These are phyloP conservation scores for Syncephalis fuscata DNA, from an alignment of 371 early-diverging fungal species.

Conservation along the genomic window DNA sequence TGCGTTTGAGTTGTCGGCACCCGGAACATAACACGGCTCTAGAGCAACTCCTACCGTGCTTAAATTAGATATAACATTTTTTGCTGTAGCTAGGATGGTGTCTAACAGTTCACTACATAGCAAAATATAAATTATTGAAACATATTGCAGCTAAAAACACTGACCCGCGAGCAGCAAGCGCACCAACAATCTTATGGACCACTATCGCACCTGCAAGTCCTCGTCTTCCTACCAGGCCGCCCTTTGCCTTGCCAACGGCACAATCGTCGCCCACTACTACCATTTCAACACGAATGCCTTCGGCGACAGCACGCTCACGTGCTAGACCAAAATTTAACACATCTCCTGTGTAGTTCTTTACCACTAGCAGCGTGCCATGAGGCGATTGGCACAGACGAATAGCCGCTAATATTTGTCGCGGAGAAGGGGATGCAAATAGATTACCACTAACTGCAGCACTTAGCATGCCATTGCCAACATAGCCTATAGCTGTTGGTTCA, in stretches of 20 bases:
- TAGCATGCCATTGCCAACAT: slow-evolving; percentile 53
- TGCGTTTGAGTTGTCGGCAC: slow-evolving; percentile 19
- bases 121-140: neutral
- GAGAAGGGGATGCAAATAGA: slow-evolving; percentile 68
- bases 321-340: slow-evolving; percentile 66
- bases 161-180: slow-evolving; percentile 37
- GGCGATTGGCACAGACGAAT: slow-evolving; percentile 38
- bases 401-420: slow-evolving; percentile 51
- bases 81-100: slow-evolving; percentile 26
- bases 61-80: slow-evolving; percentile 27
- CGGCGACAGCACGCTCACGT: slow-evolving; percentile 55
- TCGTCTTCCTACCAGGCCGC: slow-evolving; percentile 50
- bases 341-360: slow-evolving; percentile 79
- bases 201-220: slow-evolving; percentile 64
- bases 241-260: slow-evolving; percentile 42
- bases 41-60: slow-evolving; percentile 67
- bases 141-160: too few species aligned
- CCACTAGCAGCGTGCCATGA: slow-evolving; percentile 52
- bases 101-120: slow-evolving; percentile 27
- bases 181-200: slow-evolving; percentile 65
- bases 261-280: slow-evolving; percentile 69
- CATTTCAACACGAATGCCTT: slow-evolving; percentile 42
- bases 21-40: slow-evolving; percentile 57
- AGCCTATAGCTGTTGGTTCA: slow-evolving; percentile 67
- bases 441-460: slow-evolving; percentile 66